A percentile compares a stretch with the other conserved stretches of the same genome.
phyloP scores from a whole-genome alignment of 192 early-diverging fungal species.

The Anaeromyces robustus region DNA sequence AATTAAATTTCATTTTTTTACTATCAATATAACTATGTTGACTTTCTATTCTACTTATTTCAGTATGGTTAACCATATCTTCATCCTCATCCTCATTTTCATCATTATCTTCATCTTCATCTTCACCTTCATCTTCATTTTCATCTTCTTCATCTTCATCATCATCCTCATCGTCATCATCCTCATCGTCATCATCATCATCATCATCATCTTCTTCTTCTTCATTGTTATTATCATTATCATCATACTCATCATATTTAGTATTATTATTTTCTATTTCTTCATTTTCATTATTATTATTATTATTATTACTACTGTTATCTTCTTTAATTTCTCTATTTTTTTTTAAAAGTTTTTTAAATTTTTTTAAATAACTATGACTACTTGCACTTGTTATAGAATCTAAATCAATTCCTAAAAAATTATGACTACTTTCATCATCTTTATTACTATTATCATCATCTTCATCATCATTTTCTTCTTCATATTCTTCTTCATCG shows the following conservation, averaged over 20 bases:
- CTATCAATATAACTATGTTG: background rate
- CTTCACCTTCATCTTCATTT: background rate
- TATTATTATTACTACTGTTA: no score
- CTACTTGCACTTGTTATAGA: background rate
- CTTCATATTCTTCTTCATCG: background rate
- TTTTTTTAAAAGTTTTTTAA: background rate
- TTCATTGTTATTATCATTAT: background rate
- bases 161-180: background rate
- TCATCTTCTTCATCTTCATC: background rate
- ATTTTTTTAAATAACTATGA: background rate
- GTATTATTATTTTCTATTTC: background rate
- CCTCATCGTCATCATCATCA: background rate
- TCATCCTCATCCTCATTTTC: background rate
- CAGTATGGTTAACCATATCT: background rate
- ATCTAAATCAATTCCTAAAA: background rate
- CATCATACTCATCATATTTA: background rate
- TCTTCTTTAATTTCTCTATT: background rate
- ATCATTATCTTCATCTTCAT: background rate
- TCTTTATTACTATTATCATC: background rate
- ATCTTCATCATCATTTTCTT: background rate
- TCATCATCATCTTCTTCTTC: background rate
- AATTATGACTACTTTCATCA: background rate
- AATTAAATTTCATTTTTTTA: background rate
- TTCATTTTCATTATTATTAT: background rate
- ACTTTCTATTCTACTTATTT: background rate